Percentiles rank a stretch among this genome's conserved stretches.
Evolutionary conservation across 192 early-diverging fungal species (phyloP).

Genomic region (Dissophora globulifera): DNA sequence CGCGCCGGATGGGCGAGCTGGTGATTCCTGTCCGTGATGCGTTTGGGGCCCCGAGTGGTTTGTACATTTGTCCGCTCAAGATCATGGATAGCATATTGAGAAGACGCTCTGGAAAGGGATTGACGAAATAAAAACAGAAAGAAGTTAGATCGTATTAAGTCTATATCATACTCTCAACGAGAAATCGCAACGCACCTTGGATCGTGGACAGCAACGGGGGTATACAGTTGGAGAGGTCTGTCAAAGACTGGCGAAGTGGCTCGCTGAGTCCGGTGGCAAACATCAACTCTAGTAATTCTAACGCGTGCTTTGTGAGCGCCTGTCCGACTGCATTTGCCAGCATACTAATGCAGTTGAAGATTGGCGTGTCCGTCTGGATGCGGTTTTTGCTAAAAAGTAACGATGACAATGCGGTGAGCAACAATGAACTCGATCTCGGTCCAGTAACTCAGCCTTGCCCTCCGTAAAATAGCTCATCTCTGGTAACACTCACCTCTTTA

Average conservation of each 20-base stretch:
- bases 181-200: slow-evolving; percentile 68
- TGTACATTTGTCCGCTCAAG: slow-evolving; percentile 83
- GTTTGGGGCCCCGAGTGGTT: slow-evolving; percentile 76
- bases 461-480: no score
- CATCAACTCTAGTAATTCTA: slow-evolving; percentile 91
- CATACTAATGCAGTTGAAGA: slow-evolving; percentile 89
- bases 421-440: no score
- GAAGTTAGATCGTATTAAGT: not conserved
- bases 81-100: slow-evolving; percentile 91
- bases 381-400: slow-evolving; percentile 54
- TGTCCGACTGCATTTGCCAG: slow-evolving; percentile 92
- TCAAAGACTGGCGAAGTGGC: slow-evolving; percentile 81
- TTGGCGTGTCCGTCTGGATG: slow-evolving; percentile 68
- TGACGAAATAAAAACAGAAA: not conserved
- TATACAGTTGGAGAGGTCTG: slow-evolving; percentile 83
- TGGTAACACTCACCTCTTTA: slow-evolving; percentile 75
- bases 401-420: no score
- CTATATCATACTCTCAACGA: no score
- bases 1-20: slow-evolving; percentile 43
- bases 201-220: slow-evolving; percentile 83
- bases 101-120: slow-evolving; percentile 74
- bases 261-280: slow-evolving; percentile 89
- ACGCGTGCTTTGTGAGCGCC: slow-evolving; percentile 87
- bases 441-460: no score
- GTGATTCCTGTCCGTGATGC: slow-evolving; percentile 4